Conservation (phyloP, 352 stramenopile species). For the Phytopythium litorale region DNA sequence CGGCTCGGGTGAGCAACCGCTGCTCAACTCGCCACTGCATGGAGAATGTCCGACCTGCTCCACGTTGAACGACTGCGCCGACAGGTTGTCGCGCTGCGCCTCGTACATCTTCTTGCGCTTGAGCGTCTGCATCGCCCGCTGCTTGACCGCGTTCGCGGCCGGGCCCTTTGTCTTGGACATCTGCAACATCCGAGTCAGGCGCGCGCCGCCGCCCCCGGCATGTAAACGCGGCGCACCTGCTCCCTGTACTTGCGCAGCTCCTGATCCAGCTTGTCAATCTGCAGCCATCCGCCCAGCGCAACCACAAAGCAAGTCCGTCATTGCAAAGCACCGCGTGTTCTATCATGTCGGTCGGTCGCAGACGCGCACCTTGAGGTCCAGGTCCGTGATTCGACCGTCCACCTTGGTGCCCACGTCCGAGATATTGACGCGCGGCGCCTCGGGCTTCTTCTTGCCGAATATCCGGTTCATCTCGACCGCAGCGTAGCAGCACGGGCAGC, state of each 20-base stretch:
- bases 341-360: not conserved
- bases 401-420: constrained; percentile 73
- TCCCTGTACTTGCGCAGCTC: constrained; percentile 80
- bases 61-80: constrained; percentile 84
- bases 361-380: constrained; percentile 70
- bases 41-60: constrained; percentile 50
- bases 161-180: constrained; percentile 73
- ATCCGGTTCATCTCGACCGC: constrained; percentile 63
- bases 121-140: constrained; percentile 81
- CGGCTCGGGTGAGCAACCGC: not conserved
- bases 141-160: constrained; percentile 73
- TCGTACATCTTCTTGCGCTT: constrained; percentile 91
- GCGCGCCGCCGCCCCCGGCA: no score
- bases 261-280: constrained; percentile 82
- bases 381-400: constrained; percentile 65
- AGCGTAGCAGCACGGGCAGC: no score
- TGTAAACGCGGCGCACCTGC: constrained; percentile 25
- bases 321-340: not conserved
- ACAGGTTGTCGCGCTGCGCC: constrained; percentile 71
- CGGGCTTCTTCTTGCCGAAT: constrained; percentile 83
- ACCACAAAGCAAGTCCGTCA: not conserved
- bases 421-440: constrained; percentile 69
- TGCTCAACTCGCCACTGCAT: constrained; percentile 2
- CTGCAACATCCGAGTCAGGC: constrained; percentile 15
- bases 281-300: not conserved